Percentiles rank a stretch among this genome's conserved stretches.
Evolutionary conservation across 345 rosid genomes (phyloP).

Genomic region (Arabis alpina): DNA sequence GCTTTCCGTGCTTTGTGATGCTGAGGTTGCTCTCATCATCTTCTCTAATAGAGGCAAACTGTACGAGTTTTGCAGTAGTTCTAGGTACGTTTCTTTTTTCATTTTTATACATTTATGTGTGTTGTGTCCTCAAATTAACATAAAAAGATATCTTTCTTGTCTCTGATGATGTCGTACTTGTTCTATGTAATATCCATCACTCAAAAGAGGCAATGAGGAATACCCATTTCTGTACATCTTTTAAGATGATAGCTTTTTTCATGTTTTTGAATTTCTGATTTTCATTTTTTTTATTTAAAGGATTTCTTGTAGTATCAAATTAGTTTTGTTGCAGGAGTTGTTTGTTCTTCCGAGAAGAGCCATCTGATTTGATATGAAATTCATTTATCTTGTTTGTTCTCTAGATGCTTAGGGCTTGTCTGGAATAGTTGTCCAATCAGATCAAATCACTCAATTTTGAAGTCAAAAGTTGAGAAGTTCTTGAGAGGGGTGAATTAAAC

Average conservation of each 20-base stretch:
- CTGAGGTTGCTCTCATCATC: constrained; percentile 99
- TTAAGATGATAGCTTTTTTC: constrained; percentile 3
- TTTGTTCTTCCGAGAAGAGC: constrained; percentile 1
- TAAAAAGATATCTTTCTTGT: not conserved
- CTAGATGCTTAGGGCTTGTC: constrained; percentile 9
- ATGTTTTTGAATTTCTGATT: constrained; percentile 30
- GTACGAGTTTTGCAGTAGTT: constrained; percentile 99
- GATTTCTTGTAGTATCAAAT: not conserved
- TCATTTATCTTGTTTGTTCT: not conserved
- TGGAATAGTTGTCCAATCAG: constrained; percentile 1
- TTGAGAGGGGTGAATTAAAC: not conserved
- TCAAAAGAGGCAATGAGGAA: constrained; percentile 24
- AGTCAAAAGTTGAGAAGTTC: constrained; percentile 41
- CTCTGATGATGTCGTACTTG: constrained; percentile 36
- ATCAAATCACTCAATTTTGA: constrained; percentile 11
- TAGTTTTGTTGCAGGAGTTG: constrained; percentile 12
- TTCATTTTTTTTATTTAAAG: constrained; percentile 22
- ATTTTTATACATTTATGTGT: not conserved
- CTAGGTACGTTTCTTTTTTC: constrained; percentile 52
- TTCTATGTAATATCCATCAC: constrained; percentile 16
- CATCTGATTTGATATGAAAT: not conserved
- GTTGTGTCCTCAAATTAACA: too few relatives aligned
- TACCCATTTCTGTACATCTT: constrained; percentile 30
- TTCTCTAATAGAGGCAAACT: constrained; percentile 98
- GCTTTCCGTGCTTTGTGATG: constrained; percentile 98